phyloP scores from a whole-genome alignment of 352 stramenopile genomes.

The Pythium dissotocum region DNA sequence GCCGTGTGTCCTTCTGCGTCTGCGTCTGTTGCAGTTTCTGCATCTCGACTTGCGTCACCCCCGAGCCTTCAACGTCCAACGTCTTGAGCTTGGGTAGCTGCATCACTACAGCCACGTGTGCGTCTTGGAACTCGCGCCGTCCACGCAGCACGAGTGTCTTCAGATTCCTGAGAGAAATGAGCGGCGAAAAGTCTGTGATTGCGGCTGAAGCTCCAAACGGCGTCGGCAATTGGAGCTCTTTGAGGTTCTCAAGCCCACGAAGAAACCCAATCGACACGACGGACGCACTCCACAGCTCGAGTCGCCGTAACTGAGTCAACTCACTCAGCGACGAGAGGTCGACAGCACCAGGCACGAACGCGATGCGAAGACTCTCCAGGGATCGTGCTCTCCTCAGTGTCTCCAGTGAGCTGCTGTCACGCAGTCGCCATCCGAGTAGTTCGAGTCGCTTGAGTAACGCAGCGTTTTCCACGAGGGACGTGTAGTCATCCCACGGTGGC shows the following conservation, averaged over 20 bases:
- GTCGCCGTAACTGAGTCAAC: conserved; percentile 8
- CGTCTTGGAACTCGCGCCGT: conserved; percentile 20
- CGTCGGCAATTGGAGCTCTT: conserved; percentile 16
- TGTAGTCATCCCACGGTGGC: conserved; percentile 25
- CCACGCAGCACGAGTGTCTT: conserved; percentile 15
- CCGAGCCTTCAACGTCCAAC: conserved; percentile 3
- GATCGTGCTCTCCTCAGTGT: conserved; percentile 3
- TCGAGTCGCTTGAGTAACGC: neutral
- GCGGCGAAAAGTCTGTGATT: conserved; percentile 21
- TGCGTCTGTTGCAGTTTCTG: neutral
- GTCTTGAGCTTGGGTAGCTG: conserved; percentile 12
- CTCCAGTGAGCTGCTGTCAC: conserved; percentile 21
- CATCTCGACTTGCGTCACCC: neutral
- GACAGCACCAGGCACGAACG: conserved; percentile 20
- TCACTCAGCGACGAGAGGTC: conserved; percentile 23
- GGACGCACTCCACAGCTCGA: conserved; percentile 23
- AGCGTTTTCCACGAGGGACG: conserved; percentile 1
- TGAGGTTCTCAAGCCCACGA: conserved; percentile 9
- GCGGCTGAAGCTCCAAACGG: conserved; percentile 4
- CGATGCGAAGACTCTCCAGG: conserved; percentile 15
- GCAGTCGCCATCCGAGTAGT: conserved; percentile 19
- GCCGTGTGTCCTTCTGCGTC: neutral
- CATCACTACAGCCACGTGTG: conserved; percentile 4
- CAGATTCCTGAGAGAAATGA: conserved; percentile 7
- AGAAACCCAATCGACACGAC: conserved; percentile 25